Evolutionary conservation across 257 asterid species (phyloP), one percentile per base, ranked within the genome.

Genomic region (Penstemon davidsonii): DNA sequence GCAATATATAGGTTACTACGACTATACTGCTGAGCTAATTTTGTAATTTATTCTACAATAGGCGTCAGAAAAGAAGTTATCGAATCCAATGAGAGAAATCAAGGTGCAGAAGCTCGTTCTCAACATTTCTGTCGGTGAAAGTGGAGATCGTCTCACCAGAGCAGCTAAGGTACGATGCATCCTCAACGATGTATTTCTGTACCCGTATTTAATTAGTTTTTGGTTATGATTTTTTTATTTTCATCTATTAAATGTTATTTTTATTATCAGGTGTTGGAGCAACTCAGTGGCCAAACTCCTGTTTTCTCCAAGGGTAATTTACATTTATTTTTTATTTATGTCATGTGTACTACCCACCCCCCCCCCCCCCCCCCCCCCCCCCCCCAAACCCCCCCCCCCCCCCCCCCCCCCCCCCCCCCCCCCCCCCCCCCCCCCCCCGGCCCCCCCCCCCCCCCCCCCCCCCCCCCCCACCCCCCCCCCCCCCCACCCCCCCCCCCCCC

Each of bases 51-150:
- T 25, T 39, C 15, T 38, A 25, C 13, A 36, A 2, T 25, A 66
- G 71, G 71, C 71, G 46, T 52, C 71, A 66, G 71, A 66, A 52
- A 66, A 66, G 71, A 66, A 66, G 41, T 13, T 66, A 36, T 52
- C 62, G 61, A 66, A 66, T 42, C 61, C 71, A 4, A 52, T 66
- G 71, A 52, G 71, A 40, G 71, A 66, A 51, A 66, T 66, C 50
- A 66, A 66, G 62, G 71, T 66, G 7, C 71, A 66, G 71, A 66
- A 66, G 71, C 71, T 66, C 3, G 71, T 66, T 8, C 71, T 66
- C 52, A 66, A 66, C 61, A 66, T 66, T 36, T 66, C 71, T 19
- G 71, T 66, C 42, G 71, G 71, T 37, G 71, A 67, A 13, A 67
- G 72, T 55, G 56, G 72, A 42, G 64, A 67, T 67, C 72, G 72